Evolutionary conservation across 2,329 filamentous ascomycete species (phyloP).

Genomic region (Fragosphaeria purpurea): DNA sequence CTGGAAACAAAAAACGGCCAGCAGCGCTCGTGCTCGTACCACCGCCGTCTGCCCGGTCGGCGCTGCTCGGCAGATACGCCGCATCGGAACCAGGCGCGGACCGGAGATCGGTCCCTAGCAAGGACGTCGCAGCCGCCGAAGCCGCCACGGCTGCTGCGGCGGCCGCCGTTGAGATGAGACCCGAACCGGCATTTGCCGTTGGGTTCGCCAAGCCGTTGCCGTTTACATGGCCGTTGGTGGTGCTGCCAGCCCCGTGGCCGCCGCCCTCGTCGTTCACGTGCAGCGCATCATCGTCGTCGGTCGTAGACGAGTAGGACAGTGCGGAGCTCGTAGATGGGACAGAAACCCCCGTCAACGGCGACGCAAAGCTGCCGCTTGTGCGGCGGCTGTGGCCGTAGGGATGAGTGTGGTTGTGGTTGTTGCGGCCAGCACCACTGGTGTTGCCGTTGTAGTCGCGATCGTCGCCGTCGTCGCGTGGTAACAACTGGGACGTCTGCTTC

Average conservation of each 20-base stretch:
- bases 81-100: slow-evolving; percentile 24
- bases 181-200: not conserved
- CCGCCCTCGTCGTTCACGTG: slow-evolving; percentile 40
- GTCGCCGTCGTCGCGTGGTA: slow-evolving; percentile 4
- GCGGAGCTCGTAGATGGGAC: slow-evolving; percentile 37
- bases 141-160: slow-evolving; percentile 1
- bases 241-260: not conserved
- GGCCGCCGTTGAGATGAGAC: not conserved
- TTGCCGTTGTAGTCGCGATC: slow-evolving; percentile 9
- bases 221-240: not conserved
- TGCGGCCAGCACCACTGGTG: slow-evolving; percentile 11
- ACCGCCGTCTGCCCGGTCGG: not conserved
- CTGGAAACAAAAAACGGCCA: too few relatives aligned
- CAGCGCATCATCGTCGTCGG: slow-evolving; percentile 71
- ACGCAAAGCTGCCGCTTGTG: slow-evolving; percentile 1
- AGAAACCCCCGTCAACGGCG: slow-evolving; percentile 7
- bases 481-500: slow-evolving; percentile 4
- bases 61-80: too few relatives aligned
- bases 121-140: not conserved
- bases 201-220: too few relatives aligned
- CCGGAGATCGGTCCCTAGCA: slow-evolving; percentile 24
- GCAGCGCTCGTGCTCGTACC: slow-evolving; percentile 31
- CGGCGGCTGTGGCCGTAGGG: not conserved
- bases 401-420: not conserved
- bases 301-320: slow-evolving; percentile 56